Base-by-base conservation (phyloP, 345 rosid genomes). In the Rhodamnia rubescens region DNA sequence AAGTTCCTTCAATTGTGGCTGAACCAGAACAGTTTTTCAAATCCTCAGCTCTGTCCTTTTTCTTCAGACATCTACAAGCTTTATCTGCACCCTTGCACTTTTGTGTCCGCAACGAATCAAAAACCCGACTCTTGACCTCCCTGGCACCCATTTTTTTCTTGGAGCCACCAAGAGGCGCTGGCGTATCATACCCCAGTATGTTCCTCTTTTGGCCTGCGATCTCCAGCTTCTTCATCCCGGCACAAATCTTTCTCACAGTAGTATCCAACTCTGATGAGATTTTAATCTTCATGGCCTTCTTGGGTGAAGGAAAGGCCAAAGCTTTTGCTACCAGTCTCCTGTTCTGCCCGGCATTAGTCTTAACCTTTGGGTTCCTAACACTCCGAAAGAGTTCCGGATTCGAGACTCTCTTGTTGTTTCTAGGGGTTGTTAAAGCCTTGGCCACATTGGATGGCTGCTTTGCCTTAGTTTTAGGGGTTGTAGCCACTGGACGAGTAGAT, bases 41-140 rank as follows among this genome's bases (percentile, higher is more conserved):
- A 27, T 85, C 86, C 49, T 87, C 89, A 13, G 42, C 90, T 84
- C 74, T 85, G 27, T 82, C 89, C 87, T 56, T 92, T 81, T 74
- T 85, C 89, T 90, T 92, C 87, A 89, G 84, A 87, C 84, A 74
- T 87, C 74, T 88, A 21, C 84, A 56, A 90, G 89, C 84, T 84
- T 87, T 90, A 74, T 83, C 91, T 52, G 83, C 88, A 36, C 26
- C 86, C 64, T 87, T 93, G 84, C 85, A 84, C 52, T 86, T 93
- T 83, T 87, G 89, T 59, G 90, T 83, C 82, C 50, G 85, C 83
- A 93, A 52, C 7, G 92, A 93, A 91, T 95, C 97, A 90, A 87
- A 96, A 69, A 95, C 98, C 88, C 99, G 91, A 91, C 99, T 96
- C 86, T 94, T 96, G 87, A 96, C 98, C 91, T 94, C 97, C 82